Evolutionary conservation across 257 asterid species (phyloP).

Genomic region (Oldenlandia corymbosa): DNA sequence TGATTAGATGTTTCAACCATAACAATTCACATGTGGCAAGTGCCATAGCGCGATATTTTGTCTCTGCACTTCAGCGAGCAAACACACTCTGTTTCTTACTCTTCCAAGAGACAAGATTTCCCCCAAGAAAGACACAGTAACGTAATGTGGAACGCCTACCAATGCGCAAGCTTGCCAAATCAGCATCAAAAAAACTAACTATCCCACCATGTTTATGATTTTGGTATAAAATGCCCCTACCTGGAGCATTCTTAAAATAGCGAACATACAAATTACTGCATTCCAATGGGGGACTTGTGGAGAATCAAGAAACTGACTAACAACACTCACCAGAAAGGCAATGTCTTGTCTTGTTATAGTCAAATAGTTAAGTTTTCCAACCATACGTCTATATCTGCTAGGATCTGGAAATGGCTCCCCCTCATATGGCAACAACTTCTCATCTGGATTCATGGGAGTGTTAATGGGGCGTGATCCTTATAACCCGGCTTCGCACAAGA

Average conservation of each 20-base stretch:
- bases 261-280: not conserved
- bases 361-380: too few species aligned
- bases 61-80: too few species aligned
- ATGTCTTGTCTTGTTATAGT: not conserved
- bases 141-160: not conserved
- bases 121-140: too few species aligned
- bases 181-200: not conserved
- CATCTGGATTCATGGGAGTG: not conserved
- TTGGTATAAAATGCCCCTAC: not conserved
- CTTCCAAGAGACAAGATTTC: too few species aligned
- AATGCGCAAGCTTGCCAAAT: not conserved
- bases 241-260: too few species aligned
- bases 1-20: too few species aligned
- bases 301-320: not conserved
- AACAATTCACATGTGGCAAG: too few species aligned
- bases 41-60: too few species aligned
- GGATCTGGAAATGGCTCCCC: too few species aligned
- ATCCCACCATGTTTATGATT: not conserved
- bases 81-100: too few species aligned
- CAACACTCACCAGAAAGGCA: not conserved
- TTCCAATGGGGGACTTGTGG: not conserved
- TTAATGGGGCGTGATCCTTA: not conserved
- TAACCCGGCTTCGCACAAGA: not conserved
- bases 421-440: too few species aligned
- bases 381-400: too few species aligned